Percentiles rank a stretch among this genome's conserved stretches.
Evolutionary conservation across 2,329 filamentous ascomycete species (phyloP).

Genomic region (Stenocarpella maydis): DNA sequence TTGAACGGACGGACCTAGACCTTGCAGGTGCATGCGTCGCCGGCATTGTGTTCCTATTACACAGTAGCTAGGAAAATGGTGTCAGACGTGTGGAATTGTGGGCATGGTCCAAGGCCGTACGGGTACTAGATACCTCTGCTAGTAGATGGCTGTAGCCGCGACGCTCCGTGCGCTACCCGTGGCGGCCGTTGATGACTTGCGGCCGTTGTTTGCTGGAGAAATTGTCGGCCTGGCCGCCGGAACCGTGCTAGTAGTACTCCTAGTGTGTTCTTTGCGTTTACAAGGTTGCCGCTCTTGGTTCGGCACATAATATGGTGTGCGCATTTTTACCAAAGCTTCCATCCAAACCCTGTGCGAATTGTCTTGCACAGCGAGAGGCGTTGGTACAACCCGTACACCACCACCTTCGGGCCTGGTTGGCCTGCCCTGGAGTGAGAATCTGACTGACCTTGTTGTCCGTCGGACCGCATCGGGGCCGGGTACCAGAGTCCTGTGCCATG

Average conservation of each 20-base stretch:
- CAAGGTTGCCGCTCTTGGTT: slow-evolving; percentile 20
- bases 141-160: slow-evolving; percentile 18
- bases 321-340: slow-evolving; percentile 2
- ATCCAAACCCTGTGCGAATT: not conserved
- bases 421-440: slow-evolving; percentile 17
- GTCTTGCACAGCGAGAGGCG: not conserved
- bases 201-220: slow-evolving; percentile 25
- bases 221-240: slow-evolving; percentile 26
- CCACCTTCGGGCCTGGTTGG: not conserved
- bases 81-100: slow-evolving; percentile 24
- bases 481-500: slow-evolving; percentile 22
- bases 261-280: not conserved
- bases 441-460: slow-evolving; percentile 2
- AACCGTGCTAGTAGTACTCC: slow-evolving; percentile 24
- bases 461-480: slow-evolving; percentile 12
- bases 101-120: slow-evolving; percentile 20
- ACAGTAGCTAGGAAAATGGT: slow-evolving; percentile 17
- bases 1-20: slow-evolving; percentile 7
- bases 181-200: slow-evolving; percentile 17
- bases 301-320: slow-evolving; percentile 24
- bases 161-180: slow-evolving; percentile 25
- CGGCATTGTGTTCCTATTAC: slow-evolving; percentile 19
- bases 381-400: not conserved
- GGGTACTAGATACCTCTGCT: slow-evolving; percentile 9
- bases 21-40: slow-evolving; percentile 21